phyloP scores from a whole-genome alignment of 2,329 filamentous ascomycete genomes.

The Ramularia endophylla region DNA sequence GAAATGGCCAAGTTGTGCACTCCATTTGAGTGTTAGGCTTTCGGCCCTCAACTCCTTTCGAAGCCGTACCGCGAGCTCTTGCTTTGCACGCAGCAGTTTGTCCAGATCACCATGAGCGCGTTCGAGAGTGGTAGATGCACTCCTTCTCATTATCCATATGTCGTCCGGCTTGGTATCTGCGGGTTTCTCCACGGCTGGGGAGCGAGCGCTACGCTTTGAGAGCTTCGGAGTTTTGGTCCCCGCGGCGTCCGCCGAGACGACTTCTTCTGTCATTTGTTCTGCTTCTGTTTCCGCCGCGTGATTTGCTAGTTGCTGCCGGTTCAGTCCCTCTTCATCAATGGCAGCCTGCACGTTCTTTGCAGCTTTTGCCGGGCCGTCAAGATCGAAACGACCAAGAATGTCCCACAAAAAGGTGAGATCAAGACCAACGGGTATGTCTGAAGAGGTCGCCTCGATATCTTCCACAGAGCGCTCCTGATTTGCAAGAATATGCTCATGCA shows the following conservation, averaged over 20 bases:
- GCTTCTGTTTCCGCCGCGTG: constrained; percentile 66
- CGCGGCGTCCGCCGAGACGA: constrained; percentile 60
- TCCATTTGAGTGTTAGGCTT: constrained; percentile 76
- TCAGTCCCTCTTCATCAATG: constrained; percentile 90
- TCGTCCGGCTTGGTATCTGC: constrained; percentile 35
- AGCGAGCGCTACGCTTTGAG: constrained; percentile 17
- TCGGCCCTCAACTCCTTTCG: constrained; percentile 50
- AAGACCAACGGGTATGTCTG: constrained; percentile 28
- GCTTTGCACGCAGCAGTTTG: constrained; percentile 55
- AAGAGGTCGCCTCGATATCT: constrained; percentile 27
- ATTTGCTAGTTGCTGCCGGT: constrained; percentile 70
- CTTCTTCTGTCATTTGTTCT: constrained; percentile 65
- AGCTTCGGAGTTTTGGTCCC: constrained; percentile 42
- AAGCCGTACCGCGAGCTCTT: constrained; percentile 54
- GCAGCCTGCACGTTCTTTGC: constrained; percentile 66
- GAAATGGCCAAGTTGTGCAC: constrained; percentile 79
- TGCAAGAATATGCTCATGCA: constrained; percentile 30
- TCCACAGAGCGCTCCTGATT: constrained; percentile 20
- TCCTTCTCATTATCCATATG: constrained; percentile 57
- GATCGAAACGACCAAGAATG: constrained; percentile 52
- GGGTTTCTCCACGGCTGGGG: constrained; percentile 4
- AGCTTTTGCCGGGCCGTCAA: constrained; percentile 62
- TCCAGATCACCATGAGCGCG: constrained; percentile 64
- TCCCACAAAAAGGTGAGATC: constrained; percentile 27
- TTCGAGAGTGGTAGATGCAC: constrained; percentile 61